Base-by-base conservation (phyloP, 2,329 filamentous ascomycete genomes). In the Sporothrix globosa region DNA sequence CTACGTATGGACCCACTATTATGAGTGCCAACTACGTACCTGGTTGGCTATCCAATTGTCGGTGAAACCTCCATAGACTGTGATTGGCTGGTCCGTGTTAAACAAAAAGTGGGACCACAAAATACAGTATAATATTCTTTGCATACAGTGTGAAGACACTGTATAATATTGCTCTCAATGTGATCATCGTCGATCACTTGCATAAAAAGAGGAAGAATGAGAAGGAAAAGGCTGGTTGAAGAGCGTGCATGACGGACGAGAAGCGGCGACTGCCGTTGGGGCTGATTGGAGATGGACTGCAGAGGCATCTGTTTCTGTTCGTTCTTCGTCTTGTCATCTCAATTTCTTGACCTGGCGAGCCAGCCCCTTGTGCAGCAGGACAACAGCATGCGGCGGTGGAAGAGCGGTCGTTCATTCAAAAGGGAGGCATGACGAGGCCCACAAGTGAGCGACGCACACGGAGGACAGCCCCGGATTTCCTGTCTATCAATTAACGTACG, bases 71-170 rank as follows among this genome's bases (percentile, higher is more conserved):
- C 39, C 39, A n/a, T 1, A 4, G 10, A 11, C 34, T 4, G 14
- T 67, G 60, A 70, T 70, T 70, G 60, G 68, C 50, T 63, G 24
- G 3, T 13, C 21, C n/a, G 27, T 21, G 58, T 65, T n/a, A 48
- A 58, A 60, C 60, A 69, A 65, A 65, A 56, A 52, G 54, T 52
- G 54, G 67, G 24, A 7, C 11, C 4, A 9, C 41, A 53, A 13
- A 50, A 41, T 63, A 27, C 6, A 44, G 13, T 53, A 30, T 4
- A 17, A 39, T 17, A 30, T 52, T 1, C 4, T 21, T 21, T 4
- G 14, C 1, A 53, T 13, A 30, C 48, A 17, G 52, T 44, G 19
- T 27, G 13, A 27, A 34, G 46, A 14, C 48, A 69, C 68, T 61
- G 67, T 69, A 34, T 3, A 7, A 34, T 46, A 63, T 63, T 39